Base-by-base conservation (phyloP, 192 early-diverging fungal genomes). In the Thamnidium elegans region DNA sequence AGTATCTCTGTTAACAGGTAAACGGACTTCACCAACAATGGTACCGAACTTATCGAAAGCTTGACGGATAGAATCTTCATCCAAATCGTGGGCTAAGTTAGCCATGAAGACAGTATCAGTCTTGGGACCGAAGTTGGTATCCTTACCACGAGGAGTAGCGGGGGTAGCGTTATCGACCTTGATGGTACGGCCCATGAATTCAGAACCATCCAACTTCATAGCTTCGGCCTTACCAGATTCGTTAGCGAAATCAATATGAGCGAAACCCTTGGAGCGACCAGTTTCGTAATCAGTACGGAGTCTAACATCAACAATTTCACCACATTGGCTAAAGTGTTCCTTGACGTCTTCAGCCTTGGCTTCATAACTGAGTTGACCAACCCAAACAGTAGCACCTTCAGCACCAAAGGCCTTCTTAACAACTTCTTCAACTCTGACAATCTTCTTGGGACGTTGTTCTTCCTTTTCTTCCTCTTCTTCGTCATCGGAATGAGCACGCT, bases 191-290 rank as follows among this genome's bases (percentile, higher is more conserved):
- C 94, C 94, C 55, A 92, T 91, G 39, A 96, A 72, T 56, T 95
- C 88, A 54, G 84, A 76, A 34, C 84, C 92, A 51, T 80, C 74
- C 53, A 87, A 78, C 39, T 79, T 78, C 53, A 88, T 58, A 10
- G 92, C 94, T 66, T 83, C 84, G 50, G 88, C 71, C 59, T 85
- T 88, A 39, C 74, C 80, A 58, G 82, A 90, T 21, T 79, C 65
- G 46, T 68, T 68, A 55, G 81, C 74, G 70, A 96, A 97, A 63
- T 96, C 93, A 34, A 98, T 85, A 81, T 96, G 95, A 58, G 88
- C 96, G 73, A 91, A 95, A 39, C 92, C 92, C 72, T 89, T 92
- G 47, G 91, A 84, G 54, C 77, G 75, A 55, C 89, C 87, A 43
- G 84, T 83, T 58, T 84, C 81, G 17, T 71, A 72, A 63, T 93